Evolutionary conservation across 352 stramenopile genomes (phyloP).

Genomic region (Globisporangium camurandrum): DNA sequence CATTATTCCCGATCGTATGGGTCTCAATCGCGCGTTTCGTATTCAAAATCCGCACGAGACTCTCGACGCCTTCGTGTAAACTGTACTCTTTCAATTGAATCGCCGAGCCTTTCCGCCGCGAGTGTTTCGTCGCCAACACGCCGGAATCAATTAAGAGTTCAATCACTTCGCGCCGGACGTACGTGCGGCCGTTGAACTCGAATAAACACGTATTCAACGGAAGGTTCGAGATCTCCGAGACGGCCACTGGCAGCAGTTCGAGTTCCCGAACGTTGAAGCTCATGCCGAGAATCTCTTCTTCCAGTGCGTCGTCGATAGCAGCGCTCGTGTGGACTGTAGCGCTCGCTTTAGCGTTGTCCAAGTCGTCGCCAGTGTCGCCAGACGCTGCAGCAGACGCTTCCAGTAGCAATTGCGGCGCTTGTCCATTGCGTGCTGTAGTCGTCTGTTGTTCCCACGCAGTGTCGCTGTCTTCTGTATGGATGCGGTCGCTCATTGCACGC

Average conservation of each 20-base stretch:
- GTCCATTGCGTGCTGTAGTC: no score
- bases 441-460: slow-evolving; percentile 34
- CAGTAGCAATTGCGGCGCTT: slow-evolving; percentile 31
- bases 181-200: slow-evolving; percentile 57
- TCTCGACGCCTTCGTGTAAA: slow-evolving; percentile 65
- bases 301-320: slow-evolving; percentile 11
- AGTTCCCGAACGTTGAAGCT: slow-evolving; percentile 64
- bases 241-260: slow-evolving; percentile 46
- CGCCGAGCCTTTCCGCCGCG: slow-evolving; percentile 61
- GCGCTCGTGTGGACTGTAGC: not conserved
- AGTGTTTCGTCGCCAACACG: slow-evolving; percentile 58
- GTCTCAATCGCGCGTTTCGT: slow-evolving; percentile 43
- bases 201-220: slow-evolving; percentile 80
- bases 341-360: slow-evolving; percentile 14
- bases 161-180: slow-evolving; percentile 63
- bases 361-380: slow-evolving; percentile 27
- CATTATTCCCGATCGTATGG: slow-evolving; percentile 29
- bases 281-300: slow-evolving; percentile 55
- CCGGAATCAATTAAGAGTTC: slow-evolving; percentile 60
- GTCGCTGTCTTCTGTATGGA: slow-evolving; percentile 35
- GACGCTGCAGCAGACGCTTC: slow-evolving; percentile 16
- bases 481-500: slow-evolving; percentile 25
- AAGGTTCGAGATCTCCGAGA: slow-evolving; percentile 59
- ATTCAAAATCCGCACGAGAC: slow-evolving; percentile 43
- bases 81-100: slow-evolving; percentile 77